phyloP scores from a whole-genome alignment of 805 yeast genomes.

The Sugiyamaella qingdaonensis region DNA sequence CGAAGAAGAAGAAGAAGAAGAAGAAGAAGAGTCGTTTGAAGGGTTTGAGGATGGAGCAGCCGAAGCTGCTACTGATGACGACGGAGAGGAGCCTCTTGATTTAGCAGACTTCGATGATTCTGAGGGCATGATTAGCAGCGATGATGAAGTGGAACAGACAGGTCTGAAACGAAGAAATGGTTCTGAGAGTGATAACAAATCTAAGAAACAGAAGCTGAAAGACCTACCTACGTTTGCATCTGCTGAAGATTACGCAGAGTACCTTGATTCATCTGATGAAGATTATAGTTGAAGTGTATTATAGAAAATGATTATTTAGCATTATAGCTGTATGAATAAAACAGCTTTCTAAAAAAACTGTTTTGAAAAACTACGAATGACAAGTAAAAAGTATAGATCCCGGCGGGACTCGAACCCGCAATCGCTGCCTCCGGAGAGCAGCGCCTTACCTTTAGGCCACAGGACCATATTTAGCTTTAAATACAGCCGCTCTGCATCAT shows the following conservation, averaged over 20 bases:
- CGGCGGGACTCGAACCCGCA: conserved; percentile 28
- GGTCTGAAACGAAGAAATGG: conserved; percentile 24
- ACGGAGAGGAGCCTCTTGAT: conserved; percentile 26
- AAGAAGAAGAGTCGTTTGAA: conserved; percentile 30
- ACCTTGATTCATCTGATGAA: conserved; percentile 59
- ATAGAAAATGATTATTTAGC: not conserved
- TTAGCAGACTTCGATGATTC: conserved; percentile 34
- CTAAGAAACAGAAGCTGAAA: conserved; percentile 55
- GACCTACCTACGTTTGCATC: conserved; percentile 82
- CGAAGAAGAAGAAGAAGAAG: conserved; percentile 29
- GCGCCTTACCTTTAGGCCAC: conserved; percentile 30
- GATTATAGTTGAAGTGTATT: conserved; percentile 19
- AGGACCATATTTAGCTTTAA: conserved; percentile 12
- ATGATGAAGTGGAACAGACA: conserved; percentile 33
- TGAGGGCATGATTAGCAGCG: conserved; percentile 38
- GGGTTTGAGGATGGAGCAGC: conserved; percentile 25
- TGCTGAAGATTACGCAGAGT: conserved; percentile 79
- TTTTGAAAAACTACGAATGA: not conserved
- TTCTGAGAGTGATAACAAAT: conserved; percentile 30
- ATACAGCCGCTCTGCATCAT: not conserved
- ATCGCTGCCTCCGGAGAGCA: conserved; percentile 29
- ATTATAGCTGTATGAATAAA: not conserved
- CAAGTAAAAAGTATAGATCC: conserved; percentile 17
- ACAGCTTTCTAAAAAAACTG: not conserved
- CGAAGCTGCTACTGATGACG: conserved; percentile 19